A percentile compares a stretch with the other conserved stretches of the same genome.
phyloP scores from a whole-genome alignment of 495 filamentous ascomycete genomes.

The Penicillium cataractarum region DNA sequence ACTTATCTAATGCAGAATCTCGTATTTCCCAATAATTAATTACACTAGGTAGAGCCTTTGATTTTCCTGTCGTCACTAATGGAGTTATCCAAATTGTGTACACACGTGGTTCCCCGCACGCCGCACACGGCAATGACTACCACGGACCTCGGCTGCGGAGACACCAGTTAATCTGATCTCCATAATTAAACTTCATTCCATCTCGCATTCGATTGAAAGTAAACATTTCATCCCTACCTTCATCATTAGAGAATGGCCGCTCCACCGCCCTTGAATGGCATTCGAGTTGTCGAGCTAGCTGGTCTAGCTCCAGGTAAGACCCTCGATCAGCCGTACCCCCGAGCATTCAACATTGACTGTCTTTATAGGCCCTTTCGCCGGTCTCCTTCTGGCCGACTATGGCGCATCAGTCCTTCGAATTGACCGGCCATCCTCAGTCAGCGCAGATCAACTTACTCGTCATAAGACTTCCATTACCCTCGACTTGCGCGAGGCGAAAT shows the following conservation, averaged over 20 bases:
- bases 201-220: background rate
- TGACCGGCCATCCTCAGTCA: conserved; percentile 61
- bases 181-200: conserved; percentile 3
- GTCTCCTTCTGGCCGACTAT: conserved; percentile 84
- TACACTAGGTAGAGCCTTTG: no score
- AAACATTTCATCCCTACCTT: background rate
- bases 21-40: no score
- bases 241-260: conserved; percentile 19
- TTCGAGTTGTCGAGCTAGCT: conserved; percentile 87
- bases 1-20: no score
- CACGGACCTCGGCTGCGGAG: conserved; percentile 43
- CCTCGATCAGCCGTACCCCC: background rate
- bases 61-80: background rate
- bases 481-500: conserved; percentile 70
- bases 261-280: conserved; percentile 69
- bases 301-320: conserved; percentile 80
- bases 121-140: conserved; percentile 5
- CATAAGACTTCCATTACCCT: conserved; percentile 78
- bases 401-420: conserved; percentile 87
- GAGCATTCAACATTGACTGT: background rate
- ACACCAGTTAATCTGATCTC: conserved; percentile 8
- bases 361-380: conserved; percentile 78
- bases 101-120: conserved; percentile 33
- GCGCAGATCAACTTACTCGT: conserved; percentile 70
- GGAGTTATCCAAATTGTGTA: background rate